Percentiles rank a stretch among this genome's conserved stretches.
Conservation (phyloP, 2,329 filamentous ascomycete genomes). For the Alternaria infectoria region DNA sequence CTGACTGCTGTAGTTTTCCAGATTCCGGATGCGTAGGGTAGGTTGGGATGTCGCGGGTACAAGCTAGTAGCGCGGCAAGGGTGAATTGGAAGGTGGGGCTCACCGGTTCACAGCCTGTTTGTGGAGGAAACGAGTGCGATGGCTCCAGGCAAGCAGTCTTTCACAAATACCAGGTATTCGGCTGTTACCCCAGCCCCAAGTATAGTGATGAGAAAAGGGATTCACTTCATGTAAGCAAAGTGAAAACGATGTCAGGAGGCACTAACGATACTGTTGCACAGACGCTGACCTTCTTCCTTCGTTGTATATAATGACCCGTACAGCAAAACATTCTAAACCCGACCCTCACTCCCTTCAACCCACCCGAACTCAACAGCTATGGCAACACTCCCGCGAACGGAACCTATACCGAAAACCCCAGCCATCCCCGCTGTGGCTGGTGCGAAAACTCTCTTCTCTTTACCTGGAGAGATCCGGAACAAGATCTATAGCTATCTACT, state of each 20-base stretch:
- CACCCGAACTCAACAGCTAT: not conserved
- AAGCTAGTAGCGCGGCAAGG: not conserved
- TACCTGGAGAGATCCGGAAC: not conserved
- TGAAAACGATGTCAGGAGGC: not conserved
- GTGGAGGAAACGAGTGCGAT: not conserved
- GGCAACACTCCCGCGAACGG: not conserved
- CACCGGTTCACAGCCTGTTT: not conserved
- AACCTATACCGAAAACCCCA: not conserved
- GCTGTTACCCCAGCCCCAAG: too few relatives aligned
- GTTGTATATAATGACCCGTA: not conserved
- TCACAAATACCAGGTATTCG: too few relatives aligned
- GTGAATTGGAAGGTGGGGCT: not conserved
- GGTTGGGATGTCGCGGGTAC: not conserved
- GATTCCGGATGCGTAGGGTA: not conserved
- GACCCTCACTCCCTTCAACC: not conserved
- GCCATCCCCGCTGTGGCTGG: not conserved
- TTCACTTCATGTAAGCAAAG: not conserved
- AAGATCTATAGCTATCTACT: not conserved
- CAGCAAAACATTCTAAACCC: not conserved
- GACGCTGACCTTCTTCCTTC: not conserved
- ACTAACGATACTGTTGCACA: not conserved
- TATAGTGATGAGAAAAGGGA: not conserved
- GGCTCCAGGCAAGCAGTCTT: not conserved
- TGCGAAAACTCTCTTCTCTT: not conserved
- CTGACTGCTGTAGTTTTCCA: not conserved